These are phyloP conservation scores for Chrysosporium keratinophilum DNA, from an alignment of 2,329 filamentous ascomycete genomes.

Conservation along the genomic window DNA sequence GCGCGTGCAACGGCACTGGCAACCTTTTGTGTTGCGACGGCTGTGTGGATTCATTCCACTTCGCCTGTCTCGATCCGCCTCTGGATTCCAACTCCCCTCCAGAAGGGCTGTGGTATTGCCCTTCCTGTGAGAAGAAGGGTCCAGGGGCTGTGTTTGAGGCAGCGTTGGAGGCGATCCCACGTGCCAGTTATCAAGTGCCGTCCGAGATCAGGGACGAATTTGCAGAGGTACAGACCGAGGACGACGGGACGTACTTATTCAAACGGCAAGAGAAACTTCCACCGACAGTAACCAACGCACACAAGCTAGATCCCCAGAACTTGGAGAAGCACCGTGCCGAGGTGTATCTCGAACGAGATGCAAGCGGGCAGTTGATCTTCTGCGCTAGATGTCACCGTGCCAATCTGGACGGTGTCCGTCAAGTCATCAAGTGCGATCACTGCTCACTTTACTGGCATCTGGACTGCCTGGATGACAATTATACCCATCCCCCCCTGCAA, in stretches of 20 bases:
- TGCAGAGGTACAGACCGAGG: slow-evolving; percentile 64
- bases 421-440: slow-evolving; percentile 76
- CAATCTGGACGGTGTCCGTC: slow-evolving; percentile 43
- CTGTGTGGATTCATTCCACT: slow-evolving; percentile 82
- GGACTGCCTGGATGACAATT: slow-evolving; percentile 78
- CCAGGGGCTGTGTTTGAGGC: slow-evolving; percentile 55
- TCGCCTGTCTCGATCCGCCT: slow-evolving; percentile 75
- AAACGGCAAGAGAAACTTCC: slow-evolving; percentile 13
- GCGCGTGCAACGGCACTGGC: slow-evolving; percentile 71
- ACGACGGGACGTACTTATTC: slow-evolving; percentile 60
- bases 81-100: slow-evolving; percentile 53
- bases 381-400: slow-evolving; percentile 64
- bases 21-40: slow-evolving; percentile 88
- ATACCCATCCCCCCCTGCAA: slow-evolving; percentile 62
- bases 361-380: slow-evolving; percentile 62
- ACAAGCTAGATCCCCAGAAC: slow-evolving; percentile 16
- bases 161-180: slow-evolving; percentile 56
- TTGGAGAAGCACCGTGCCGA: slow-evolving; percentile 38
- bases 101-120: slow-evolving; percentile 74
- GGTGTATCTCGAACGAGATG: slow-evolving; percentile 41
- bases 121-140: slow-evolving; percentile 46
- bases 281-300: background rate
- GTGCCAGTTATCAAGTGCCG: slow-evolving; percentile 63
- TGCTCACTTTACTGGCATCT: slow-evolving; percentile 81
- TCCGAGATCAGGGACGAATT: slow-evolving; percentile 62